Evolutionary conservation across 139 green algal genomes (phyloP), one percentile per base, ranked within the genome.

Genomic region (Yamagishiella unicocca): DNA sequence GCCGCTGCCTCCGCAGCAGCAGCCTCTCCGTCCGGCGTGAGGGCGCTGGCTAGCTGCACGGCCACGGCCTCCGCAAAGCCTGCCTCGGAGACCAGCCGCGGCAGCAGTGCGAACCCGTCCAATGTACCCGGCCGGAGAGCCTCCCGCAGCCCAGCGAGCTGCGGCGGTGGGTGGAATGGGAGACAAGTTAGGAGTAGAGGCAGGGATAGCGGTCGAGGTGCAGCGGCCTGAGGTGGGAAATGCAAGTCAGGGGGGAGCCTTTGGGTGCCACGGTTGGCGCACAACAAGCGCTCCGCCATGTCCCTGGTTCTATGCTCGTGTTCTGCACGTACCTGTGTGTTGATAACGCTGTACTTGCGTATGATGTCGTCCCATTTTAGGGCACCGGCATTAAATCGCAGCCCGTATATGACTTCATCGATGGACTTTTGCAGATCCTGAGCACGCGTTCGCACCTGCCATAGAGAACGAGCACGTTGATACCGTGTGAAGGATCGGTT

Each of bases 301-400:
- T n/a, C n/a, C n/a, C n/a, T n/a, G n/a, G n/a, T n/a, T n/a, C n/a
- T n/a, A n/a, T n/a, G n/a, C n/a, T n/a, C n/a, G n/a, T n/a, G n/a
- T n/a, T 29, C 64, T 19, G 21, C 10, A 29, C 43, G 14, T 38
- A 75, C 79, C 79, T 85, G 79, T 37, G 62, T 64, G 61, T 85
- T 85, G 61, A 85, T 85, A n/a, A 85, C 79, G 79, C 79, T 85
- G 79, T 85, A 85, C n/a, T 85, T 85, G 19, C 42, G 42, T 42
- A 85, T 64, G 61, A 85, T 76, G 62, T 85, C 79, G 79, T 85
- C 79, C 79, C 79, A 85, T 42, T 85, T 85, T 17, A 85, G 61
- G 3, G 40, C 38, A 0, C 61, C 79, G 1, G 79, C 62, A 24
- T 85, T 75, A 31, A 66, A 64, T 9, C 42, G 40, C 31, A 85